Conservation (phyloP, 805 yeast species). For the Myxozyma nipponensis region DNA sequence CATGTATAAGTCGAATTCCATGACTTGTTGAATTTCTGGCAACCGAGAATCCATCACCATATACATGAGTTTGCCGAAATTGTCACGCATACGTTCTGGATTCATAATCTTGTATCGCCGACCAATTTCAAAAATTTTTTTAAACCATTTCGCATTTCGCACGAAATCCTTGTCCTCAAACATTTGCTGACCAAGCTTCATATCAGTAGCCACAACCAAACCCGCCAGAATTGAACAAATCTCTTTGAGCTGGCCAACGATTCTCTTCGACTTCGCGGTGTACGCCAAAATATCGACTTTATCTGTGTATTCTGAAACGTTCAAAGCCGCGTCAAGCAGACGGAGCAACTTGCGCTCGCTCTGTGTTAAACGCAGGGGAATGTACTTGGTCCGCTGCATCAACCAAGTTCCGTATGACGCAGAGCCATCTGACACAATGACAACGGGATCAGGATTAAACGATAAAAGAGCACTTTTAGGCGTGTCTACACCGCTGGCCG, state of each 20-base stretch:
- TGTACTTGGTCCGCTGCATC: slow-evolving; percentile 42
- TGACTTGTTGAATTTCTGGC: slow-evolving; percentile 62
- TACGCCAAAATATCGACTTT: slow-evolving; percentile 60
- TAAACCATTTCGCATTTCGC: slow-evolving; percentile 70
- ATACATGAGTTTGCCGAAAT: slow-evolving; percentile 73
- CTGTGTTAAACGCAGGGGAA: slow-evolving; percentile 64
- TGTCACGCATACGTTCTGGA: slow-evolving; percentile 75
- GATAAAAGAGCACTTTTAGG: slow-evolving; percentile 13
- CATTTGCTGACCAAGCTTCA: slow-evolving; percentile 63
- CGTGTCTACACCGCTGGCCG: slow-evolving; percentile 11
- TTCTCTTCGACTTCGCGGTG: slow-evolving; percentile 64
- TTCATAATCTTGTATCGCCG: slow-evolving; percentile 79
- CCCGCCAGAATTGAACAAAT: slow-evolving; percentile 78
- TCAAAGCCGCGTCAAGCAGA: slow-evolving; percentile 64
- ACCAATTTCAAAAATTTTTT: slow-evolving; percentile 69
- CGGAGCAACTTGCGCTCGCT: slow-evolving; percentile 68
- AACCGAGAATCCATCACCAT: slow-evolving; percentile 78
- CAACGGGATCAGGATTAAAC: slow-evolving; percentile 19
- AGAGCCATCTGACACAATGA: slow-evolving; percentile 26
- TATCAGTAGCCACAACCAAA: slow-evolving; percentile 69
- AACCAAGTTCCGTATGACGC: slow-evolving; percentile 24
- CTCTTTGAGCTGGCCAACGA: slow-evolving; percentile 66
- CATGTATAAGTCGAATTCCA: slow-evolving; percentile 72
- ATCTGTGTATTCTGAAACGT: slow-evolving; percentile 77
- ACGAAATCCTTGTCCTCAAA: slow-evolving; percentile 63